Evolutionary conservation across 352 stramenopile genomes (phyloP), one percentile per base, ranked within the genome.

Genomic region (Saprolegnia diclina): DNA sequence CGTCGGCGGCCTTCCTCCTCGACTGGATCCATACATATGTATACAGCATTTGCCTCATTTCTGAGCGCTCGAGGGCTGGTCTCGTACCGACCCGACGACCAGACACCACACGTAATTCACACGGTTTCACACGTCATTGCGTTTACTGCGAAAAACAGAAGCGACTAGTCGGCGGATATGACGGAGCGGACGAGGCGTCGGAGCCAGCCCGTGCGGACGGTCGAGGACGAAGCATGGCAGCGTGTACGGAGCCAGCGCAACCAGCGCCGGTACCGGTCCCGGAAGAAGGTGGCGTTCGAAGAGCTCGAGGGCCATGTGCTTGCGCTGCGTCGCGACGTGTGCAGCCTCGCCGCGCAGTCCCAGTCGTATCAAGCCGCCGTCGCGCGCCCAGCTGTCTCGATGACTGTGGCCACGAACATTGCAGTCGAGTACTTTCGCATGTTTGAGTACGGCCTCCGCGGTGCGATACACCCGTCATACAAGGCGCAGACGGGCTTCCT

Each of bases 351-450:
- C 13, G 35, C 35, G 11, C 11, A 59, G 35, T 1, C 11, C 24
- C 11, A 24, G 13, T 24, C 13, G 35, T 9, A 42, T 7, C 52
- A 24, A 59, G 13, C 13, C 35, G 45, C 24, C 7, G 29, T 24
- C 22, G 45, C 53, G 40, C 29, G 11, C 1, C 19, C 13, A 0
- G 5, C 61, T 19, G 10, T 14, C 42, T 48, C 42, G 42, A 35
- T 5, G 29, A 35, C 29, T 35, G 29, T 35, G 29, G 29, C 29
- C 29, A 35, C 29, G 29, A 35, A 35, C 29, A 35, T 35, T 35
- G 26, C 14, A 9, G 45, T 11, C 16, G 62, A 67, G 37, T 57
- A 67, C 22, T 67, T 67, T 40, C 62, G 62, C 35, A 4, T 67
- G 4, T 67, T 67, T 26, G 40, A 29, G 19, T 11, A 67, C 18